Base-by-base conservation (phyloP, 768 basidiomycete genomes). In the Boletus pseudopeckii region DNA sequence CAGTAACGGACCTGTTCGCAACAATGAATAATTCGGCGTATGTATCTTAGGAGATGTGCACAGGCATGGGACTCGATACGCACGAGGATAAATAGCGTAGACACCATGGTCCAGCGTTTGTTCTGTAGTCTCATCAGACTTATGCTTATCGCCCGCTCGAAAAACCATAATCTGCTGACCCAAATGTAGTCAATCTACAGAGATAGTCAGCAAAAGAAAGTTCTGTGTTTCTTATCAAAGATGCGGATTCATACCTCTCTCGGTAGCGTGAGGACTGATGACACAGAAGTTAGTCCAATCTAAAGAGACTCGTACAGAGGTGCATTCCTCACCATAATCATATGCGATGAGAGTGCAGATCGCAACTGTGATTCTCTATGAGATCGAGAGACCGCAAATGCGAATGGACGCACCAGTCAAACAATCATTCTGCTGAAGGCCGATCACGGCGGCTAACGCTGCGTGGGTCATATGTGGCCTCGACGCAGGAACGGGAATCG, bases 1-100 rank as follows among this genome's bases (percentile, higher is more conserved):
- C 14, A 22, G 22, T 63, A 63, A 18, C 61, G 61, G 18, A 45
- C 26, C 61, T 62, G 32, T 22, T 18, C 7, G 6, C 3, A 9
- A 18, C 7, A 4, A 20, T 0, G 34, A 18, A 57, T 10, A 37
- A 20, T 15, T 9, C 13, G 1, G 53, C 3, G 18, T 7, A 8
- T n/a, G n/a, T 18, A 0, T 13, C 1, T 30, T 3, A 11, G 3
- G 28, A 30, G 4, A 20, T 20, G 11, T 15, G 8, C 18, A 10
- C 18, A 22, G 18, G 11, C 10, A 14, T 32, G n/a, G 28, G 11
- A 7, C 13, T 18, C 11, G n/a, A 30, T 15, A 33, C 45, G 1
- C 18, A 45, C 45, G 14, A 32, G 45, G 18, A 45, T 14, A 15
- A 45, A 45, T 9, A 45, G 18, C 9, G 7, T 45, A 20, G 45